A percentile compares a stretch with the other conserved stretches of the same genome.
These are phyloP conservation scores for Cymodocea nodosa DNA, from an alignment of 116 monocot species.

Conservation along the genomic window DNA sequence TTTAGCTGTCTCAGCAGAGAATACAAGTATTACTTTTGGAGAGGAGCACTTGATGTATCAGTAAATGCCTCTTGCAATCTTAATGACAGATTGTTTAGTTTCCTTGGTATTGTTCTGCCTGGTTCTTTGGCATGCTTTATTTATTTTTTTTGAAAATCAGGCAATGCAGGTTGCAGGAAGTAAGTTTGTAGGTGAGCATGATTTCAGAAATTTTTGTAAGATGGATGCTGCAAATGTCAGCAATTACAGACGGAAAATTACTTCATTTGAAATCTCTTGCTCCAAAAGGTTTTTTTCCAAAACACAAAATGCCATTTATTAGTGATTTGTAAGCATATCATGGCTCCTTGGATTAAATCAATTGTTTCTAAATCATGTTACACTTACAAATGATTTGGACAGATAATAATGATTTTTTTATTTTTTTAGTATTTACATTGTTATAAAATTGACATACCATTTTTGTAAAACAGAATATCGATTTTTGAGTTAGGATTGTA, in stretches of 20 bases:
- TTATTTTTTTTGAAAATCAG: constrained; percentile 25
- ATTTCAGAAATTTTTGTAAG: constrained; percentile 98
- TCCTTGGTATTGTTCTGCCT: not conserved
- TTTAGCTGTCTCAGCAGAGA: constrained; percentile 91
- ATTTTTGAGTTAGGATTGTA: too few relatives aligned
- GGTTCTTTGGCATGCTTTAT: not conserved
- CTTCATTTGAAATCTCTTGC: constrained; percentile 46
- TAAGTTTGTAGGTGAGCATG: constrained; percentile 77
- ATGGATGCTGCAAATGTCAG: constrained; percentile 96
- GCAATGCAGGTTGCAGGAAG: constrained; percentile 67
- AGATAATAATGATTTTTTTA: too few relatives aligned
- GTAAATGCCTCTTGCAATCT: constrained; percentile 15
- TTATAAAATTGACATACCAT: too few relatives aligned
- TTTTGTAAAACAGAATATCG: too few relatives aligned
- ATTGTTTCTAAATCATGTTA: too few relatives aligned
- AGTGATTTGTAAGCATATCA: too few relatives aligned
- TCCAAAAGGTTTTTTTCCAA: constrained; percentile 31
- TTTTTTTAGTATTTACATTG: too few relatives aligned
- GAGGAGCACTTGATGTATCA: constrained; percentile 46
- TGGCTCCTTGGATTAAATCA: too few relatives aligned
- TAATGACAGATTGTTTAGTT: not conserved
- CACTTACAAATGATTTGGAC: too few relatives aligned
- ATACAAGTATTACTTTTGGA: constrained; percentile 91
- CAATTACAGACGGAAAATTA: constrained; percentile 62
- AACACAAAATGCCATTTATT: not conserved